phyloP scores from a whole-genome alignment of 163 green algal genomes.

The Trebouxia gelatinosa region DNA sequence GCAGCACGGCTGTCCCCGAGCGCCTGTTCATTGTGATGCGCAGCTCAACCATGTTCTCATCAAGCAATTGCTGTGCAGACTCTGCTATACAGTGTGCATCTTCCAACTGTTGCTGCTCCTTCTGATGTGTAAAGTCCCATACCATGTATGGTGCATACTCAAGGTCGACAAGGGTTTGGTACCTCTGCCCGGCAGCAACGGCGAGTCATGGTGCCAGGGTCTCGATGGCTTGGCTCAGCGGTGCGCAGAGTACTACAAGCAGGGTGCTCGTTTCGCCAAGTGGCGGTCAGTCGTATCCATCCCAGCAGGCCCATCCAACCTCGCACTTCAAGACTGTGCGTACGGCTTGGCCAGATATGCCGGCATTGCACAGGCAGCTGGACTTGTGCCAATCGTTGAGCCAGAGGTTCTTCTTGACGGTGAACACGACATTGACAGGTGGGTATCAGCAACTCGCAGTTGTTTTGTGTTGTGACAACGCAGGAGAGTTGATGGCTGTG shows the following conservation, averaged over 20 bases:
- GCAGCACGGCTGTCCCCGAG: too few relatives aligned
- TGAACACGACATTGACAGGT: conserved; percentile 94
- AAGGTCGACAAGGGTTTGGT: conserved; percentile 97
- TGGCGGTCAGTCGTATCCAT: conserved; percentile 96
- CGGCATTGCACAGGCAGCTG: conserved; percentile 89
- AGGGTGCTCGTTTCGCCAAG: conserved; percentile 93
- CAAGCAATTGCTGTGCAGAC: too few relatives aligned
- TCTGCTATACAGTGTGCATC: too few relatives aligned
- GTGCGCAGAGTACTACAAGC: conserved; percentile 98
- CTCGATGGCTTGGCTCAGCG: conserved; percentile 95
- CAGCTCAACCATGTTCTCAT: too few relatives aligned
- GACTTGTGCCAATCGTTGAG: conserved; percentile 98
- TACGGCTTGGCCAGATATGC: conserved; percentile 98
- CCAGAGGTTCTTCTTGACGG: conserved; percentile 98
- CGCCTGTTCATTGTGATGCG: too few relatives aligned
- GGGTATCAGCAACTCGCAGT: too few relatives aligned
- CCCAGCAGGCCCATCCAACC: conserved; percentile 82
- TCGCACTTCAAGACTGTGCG: conserved; percentile 81
- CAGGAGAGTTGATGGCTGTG: too few relatives aligned
- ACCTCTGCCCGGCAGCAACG: conserved; percentile 91
- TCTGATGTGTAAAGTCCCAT: too few relatives aligned
- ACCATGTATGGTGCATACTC: too few relatives aligned
- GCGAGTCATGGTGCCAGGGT: conserved; percentile 97
- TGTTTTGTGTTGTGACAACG: too few relatives aligned
- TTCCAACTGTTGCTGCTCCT: too few relatives aligned